Evolutionary conservation across 192 early-diverging fungal species (phyloP).

Genomic region (Chytriomyces sp.): DNA sequence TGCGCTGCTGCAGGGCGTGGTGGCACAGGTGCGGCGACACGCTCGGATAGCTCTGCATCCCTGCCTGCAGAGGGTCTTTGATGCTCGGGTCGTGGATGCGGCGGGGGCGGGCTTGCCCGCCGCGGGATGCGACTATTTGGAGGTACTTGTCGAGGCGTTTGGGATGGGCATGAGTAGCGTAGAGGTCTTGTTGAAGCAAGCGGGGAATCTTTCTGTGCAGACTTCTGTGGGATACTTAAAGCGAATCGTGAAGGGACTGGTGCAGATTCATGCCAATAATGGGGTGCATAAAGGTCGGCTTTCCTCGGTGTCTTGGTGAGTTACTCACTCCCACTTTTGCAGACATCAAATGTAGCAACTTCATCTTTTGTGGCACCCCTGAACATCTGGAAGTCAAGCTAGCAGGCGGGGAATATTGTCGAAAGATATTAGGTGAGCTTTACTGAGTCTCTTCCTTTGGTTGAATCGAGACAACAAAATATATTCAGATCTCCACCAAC

Average conservation of each 20-base stretch:
- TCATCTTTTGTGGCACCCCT: slow-evolving; percentile 31
- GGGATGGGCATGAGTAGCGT: slow-evolving; percentile 28
- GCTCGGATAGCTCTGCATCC: slow-evolving; percentile 17
- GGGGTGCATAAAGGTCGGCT: slow-evolving; percentile 41
- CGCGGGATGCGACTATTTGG: slow-evolving; percentile 4
- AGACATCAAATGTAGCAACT: slow-evolving; percentile 33
- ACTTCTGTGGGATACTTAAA: slow-evolving; percentile 37
- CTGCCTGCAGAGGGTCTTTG: slow-evolving; percentile 34
- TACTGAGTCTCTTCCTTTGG: too few relatives aligned
- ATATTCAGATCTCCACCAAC: slow-evolving; percentile 11
- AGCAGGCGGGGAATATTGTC: slow-evolving; percentile 28
- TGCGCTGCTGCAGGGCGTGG: slow-evolving; percentile 12
- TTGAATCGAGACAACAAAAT: too few relatives aligned
- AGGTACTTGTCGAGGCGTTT: slow-evolving; percentile 37
- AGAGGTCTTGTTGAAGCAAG: slow-evolving; percentile 24
- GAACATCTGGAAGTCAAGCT: slow-evolving; percentile 36
- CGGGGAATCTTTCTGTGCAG: slow-evolving; percentile 29
- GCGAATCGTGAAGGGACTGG: slow-evolving; percentile 39
- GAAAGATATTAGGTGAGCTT: slow-evolving; percentile 28
- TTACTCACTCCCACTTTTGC: not conserved
- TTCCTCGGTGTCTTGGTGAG: not conserved
- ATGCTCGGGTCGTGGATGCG: slow-evolving; percentile 19
- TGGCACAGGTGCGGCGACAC: slow-evolving; percentile 24
- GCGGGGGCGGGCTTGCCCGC: not conserved
- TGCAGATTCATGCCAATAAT: slow-evolving; percentile 42